These are phyloP conservation scores for Lagenidium giganteum DNA, from an alignment of 352 stramenopile species.

Conservation along the genomic window DNA sequence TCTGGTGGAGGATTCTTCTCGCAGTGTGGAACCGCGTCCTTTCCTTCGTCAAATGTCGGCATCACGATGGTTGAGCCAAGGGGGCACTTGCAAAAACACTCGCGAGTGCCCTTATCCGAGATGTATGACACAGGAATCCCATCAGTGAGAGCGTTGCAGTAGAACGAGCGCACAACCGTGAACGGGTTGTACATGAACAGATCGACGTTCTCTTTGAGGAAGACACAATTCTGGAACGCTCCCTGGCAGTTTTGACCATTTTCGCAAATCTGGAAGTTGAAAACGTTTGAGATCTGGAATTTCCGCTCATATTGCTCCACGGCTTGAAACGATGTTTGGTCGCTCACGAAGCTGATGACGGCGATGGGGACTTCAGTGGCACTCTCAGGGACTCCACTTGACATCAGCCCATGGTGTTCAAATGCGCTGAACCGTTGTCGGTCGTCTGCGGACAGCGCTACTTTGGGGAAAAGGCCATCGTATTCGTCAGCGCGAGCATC, in stretches of 20 bases:
- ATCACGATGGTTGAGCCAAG: too few species aligned
- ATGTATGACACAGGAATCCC: conserved; percentile 47
- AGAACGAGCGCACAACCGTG: conserved; percentile 25
- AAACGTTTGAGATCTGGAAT: conserved; percentile 21
- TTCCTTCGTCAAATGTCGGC: too few species aligned
- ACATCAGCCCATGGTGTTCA: conserved; percentile 20
- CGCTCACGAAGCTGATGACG: conserved; percentile 38
- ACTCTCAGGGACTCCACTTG: conserved; percentile 23
- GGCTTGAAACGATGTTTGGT: conserved; percentile 24
- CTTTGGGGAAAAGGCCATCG: too few species aligned
- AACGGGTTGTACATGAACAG: conserved; percentile 70
- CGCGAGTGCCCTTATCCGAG: conserved; percentile 19
- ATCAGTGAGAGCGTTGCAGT: conserved; percentile 25
- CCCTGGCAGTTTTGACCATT: conserved; percentile 10
- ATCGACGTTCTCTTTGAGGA: conserved; percentile 27
- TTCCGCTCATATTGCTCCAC: conserved; percentile 24
- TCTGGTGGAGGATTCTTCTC: too few species aligned
- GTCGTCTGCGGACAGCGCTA: too few species aligned
- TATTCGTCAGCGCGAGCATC: too few species aligned
- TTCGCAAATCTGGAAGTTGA: conserved; percentile 39
- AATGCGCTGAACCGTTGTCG: conserved; percentile 30
- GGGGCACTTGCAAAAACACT: conserved; percentile 61
- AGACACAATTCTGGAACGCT: conserved; percentile 27
- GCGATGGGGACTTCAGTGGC: conserved; percentile 12
- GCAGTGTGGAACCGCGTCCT: too few species aligned